Base-by-base conservation (phyloP, 352 stramenopile genomes). In the Globisporangium ultimum region DNA sequence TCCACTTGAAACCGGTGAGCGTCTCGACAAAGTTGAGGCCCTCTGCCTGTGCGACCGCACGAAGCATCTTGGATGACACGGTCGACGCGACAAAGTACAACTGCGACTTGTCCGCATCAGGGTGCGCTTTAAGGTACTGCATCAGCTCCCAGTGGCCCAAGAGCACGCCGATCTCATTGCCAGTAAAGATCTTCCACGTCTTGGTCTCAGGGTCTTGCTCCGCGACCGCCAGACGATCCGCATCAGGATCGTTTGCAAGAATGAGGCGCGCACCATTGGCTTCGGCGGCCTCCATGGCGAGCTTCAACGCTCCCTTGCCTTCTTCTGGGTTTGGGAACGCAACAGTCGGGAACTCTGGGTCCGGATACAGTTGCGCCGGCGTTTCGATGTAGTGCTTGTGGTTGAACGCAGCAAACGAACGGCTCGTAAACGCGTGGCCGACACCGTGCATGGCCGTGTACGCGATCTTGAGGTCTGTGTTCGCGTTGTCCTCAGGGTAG, bases 361-460 rank as follows among this genome's bases (percentile, higher is more conserved):
- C 96, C 1, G 97, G 95, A 38, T 95, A 64, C 50, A 95, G 63
- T 71, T 99, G 97, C 34, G 67, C 71, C 22, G 80, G 59, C 47
- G 98, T 95, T 11, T 73, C 68, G 4, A 95, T 51, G 74, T 98
- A 98, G 21, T 76, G 68, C 45, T 87, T 84, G 50, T 89, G 85
- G 1, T 70, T 70, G 68, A 99, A 99, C 11, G 80, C 82, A 24
- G 86, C 68, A 63, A 99, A 98, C 7, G 87, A 93, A 48, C 86
- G 77, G 51, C 80, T 82, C 36, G 93, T 97, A 74, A 96, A 99
- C 22, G 78, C 77, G 68, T 96, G 78, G 20, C 97, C 97, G 36
- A 99, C 93, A 53, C 97, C 97, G 75, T 99, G 97, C 97, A 99
- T 99, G 53, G 97, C 96, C 10, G 96, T 98, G 70, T 99, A 98